Base-by-base conservation (phyloP, 106 monocot species). In the Dioscorea zingiberensis region DNA sequence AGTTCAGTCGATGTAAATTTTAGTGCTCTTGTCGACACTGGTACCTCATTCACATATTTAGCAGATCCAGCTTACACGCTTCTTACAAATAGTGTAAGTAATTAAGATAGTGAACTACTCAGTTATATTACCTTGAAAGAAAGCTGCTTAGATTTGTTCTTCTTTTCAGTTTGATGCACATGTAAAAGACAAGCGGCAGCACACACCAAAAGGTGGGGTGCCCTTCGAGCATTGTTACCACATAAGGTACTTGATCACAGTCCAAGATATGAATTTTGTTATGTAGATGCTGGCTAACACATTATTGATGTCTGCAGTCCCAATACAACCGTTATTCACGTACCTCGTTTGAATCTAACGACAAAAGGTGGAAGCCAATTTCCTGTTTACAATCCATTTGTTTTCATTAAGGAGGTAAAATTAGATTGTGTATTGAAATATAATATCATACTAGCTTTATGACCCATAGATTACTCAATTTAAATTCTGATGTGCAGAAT, bases 181-280 rank as follows among this genome's bases (percentile, higher is more conserved):
- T 27, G 69, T 86, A 1, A 57, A 71, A 14, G 83, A 89, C 60
- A 71, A 55, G 26, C 71, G 69, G 17, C 38, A 2, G 10, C 18
- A 18, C 30, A 53, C 21, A 29, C 27, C 63, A 19, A 72, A 74
- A 71, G 12, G 76, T 4, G 54, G 38, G 22, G 47, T 80, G 58
- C 83, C 88, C 26, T 97, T 97, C 53, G 92, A 97, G 55, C 83
- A 86, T 71, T 97, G 97, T 61, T 97, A 92, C 81, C 13, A 57
- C 10, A 19, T 63, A 44, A 63, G 63, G 63, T 63, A 56, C 22
- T 63, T 21, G 12, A 16, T 63, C n/a, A 11, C 45, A 46, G 19
- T 63, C 9, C 21, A 28, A 26, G 18, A 29, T 29, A 1, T 18
- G 30, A 18, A 30, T 29, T n/a, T 18, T 62, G 1, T 61, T 14